Evolutionary conservation across 108 stramenopile species (phyloP).

Genomic region (Conticribra weissflogii): DNA sequence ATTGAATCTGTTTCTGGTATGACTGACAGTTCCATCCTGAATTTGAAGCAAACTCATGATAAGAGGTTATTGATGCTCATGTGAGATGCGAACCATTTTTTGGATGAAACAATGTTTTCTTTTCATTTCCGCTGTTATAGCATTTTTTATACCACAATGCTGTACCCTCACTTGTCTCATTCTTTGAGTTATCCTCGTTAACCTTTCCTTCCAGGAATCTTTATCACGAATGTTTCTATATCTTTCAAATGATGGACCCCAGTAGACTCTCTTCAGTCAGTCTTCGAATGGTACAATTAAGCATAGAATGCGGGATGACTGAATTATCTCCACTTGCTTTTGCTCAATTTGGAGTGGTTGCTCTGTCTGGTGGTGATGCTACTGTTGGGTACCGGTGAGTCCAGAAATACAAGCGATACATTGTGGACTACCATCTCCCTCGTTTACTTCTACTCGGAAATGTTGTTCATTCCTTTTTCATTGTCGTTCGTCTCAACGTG

Average conservation of each 20-base stretch:
- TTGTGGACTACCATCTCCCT: too few species aligned
- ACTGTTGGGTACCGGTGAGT: too few species aligned
- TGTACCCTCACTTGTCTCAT: neutral
- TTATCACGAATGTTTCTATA: conserved; percentile 1
- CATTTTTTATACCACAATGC: neutral
- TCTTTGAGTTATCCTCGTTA: conserved; percentile 7
- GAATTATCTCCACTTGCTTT: conserved; percentile 21
- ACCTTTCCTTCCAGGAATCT: conserved; percentile 14
- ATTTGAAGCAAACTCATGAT: neutral
- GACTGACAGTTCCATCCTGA: neutral
- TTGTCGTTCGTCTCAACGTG: neutral
- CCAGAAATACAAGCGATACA: neutral
- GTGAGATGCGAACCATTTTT: neutral
- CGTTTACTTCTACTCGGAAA: too few species aligned
- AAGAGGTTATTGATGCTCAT: neutral
- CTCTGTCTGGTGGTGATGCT: too few species aligned
- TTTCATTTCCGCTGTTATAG: too few species aligned
- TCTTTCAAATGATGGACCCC: conserved; percentile 3
- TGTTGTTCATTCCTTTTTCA: conserved; percentile 9
- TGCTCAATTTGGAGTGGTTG: conserved; percentile 10
- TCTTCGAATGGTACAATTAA: conserved; percentile 30
- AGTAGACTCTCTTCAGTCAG: neutral
- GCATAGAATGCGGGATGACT: conserved; percentile 16
- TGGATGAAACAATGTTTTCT: too few species aligned
- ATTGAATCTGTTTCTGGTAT: neutral